Evolutionary conservation across 2,329 filamentous ascomycete species (phyloP).

Genomic region (Lecanicillium sp.): DNA sequence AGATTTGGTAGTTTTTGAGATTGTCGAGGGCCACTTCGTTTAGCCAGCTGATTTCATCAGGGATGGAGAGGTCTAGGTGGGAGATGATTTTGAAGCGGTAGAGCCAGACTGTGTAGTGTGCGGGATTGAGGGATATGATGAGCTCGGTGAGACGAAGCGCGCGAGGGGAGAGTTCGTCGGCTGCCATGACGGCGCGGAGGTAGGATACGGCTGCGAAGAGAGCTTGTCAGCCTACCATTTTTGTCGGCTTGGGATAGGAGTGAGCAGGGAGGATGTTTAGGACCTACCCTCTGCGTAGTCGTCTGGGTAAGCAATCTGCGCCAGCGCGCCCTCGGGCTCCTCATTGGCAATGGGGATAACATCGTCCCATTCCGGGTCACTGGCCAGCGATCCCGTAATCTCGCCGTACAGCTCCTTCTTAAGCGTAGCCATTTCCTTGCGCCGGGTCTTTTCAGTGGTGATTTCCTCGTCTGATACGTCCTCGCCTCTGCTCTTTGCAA

Average conservation of each 20-base stretch:
- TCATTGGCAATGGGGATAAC: slow-evolving; percentile 74
- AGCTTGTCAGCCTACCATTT: slow-evolving; percentile 1
- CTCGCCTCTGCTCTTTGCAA: slow-evolving; percentile 12
- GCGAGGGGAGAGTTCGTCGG: slow-evolving; percentile 72
- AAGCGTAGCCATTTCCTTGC: slow-evolving; percentile 42
- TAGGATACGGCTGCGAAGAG: slow-evolving; percentile 66
- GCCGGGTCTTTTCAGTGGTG: slow-evolving; percentile 35
- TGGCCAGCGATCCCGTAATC: slow-evolving; percentile 35
- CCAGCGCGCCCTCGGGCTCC: slow-evolving; percentile 76
- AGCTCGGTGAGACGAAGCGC: slow-evolving; percentile 76
- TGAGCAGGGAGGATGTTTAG: not conserved
- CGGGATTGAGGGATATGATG: slow-evolving; percentile 87
- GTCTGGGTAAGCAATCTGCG: slow-evolving; percentile 84
- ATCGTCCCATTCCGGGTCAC: slow-evolving; percentile 75
- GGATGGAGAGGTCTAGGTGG: slow-evolving; percentile 54
- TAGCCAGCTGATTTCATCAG: slow-evolving; percentile 75
- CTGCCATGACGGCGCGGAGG: slow-evolving; percentile 86
- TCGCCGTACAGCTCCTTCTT: slow-evolving; percentile 45
- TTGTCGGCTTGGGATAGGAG: slow-evolving; percentile 2
- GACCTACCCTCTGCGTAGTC: slow-evolving; percentile 71
- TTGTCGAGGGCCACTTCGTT: slow-evolving; percentile 74
- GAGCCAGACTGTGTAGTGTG: slow-evolving; percentile 98
- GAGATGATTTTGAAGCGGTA: slow-evolving; percentile 79
- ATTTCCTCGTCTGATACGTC: slow-evolving; percentile 30
- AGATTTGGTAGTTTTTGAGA: slow-evolving; percentile 99